Conservation (phyloP, 2,329 filamentous ascomycete species). For the Coleophoma eucalyptorum region DNA sequence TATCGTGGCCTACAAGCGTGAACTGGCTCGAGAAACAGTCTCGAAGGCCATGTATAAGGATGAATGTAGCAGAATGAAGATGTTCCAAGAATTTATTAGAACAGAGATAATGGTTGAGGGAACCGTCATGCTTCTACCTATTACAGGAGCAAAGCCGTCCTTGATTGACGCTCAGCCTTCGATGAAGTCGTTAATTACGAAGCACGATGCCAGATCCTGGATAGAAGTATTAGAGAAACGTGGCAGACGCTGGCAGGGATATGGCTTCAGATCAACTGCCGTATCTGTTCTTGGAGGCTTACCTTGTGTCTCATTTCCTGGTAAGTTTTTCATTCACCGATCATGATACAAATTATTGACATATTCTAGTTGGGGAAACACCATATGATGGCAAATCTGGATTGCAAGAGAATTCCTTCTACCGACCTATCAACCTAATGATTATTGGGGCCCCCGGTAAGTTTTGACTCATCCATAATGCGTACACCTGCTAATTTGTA, state of each 20-base stretch:
- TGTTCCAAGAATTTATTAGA: not conserved
- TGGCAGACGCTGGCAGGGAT: constrained; percentile 15
- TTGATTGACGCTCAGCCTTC: too few relatives aligned
- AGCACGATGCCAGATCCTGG: not conserved
- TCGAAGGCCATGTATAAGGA: not conserved
- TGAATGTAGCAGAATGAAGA: not conserved
- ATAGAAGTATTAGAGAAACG: constrained; percentile 2
- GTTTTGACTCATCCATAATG: not conserved
- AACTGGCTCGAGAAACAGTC: not conserved
- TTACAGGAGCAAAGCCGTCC: not conserved
- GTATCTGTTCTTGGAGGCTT: constrained; percentile 14
- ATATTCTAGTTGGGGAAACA: constrained; percentile 10
- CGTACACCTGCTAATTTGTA: not conserved
- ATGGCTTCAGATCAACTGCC: constrained; percentile 10
- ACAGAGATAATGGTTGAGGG: constrained; percentile 7
- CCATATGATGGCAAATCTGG: constrained; percentile 8
- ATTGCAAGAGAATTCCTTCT: constrained; percentile 3
- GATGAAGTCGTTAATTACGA: too few relatives aligned
- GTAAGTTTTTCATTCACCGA: constrained; percentile 3
- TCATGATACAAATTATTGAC: not conserved
- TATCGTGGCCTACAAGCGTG: constrained; percentile 10
- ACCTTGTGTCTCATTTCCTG: constrained; percentile 14
- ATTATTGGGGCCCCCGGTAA: constrained; percentile 12
- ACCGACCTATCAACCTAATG: constrained; percentile 14
- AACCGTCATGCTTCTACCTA: constrained; percentile 13